Conservation (phyloP, 2,329 filamentous ascomycete genomes). For the Grosmannia clavigera region DNA sequence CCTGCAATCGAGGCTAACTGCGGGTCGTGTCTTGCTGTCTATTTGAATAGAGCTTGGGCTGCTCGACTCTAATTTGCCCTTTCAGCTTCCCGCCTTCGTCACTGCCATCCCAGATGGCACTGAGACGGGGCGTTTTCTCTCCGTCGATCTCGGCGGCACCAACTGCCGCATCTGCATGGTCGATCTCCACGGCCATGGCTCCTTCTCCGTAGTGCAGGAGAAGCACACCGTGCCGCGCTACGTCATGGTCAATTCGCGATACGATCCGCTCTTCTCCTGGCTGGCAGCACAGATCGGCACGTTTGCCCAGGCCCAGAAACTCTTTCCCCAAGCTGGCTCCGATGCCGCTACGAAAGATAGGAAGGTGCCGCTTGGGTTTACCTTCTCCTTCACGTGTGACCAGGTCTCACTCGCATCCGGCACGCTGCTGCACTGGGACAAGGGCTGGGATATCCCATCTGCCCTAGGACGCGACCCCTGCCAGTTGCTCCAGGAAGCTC, state of each 20-base stretch:
- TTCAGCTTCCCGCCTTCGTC: conserved; percentile 89
- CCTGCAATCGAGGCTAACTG: neutral
- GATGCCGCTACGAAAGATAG: conserved; percentile 41
- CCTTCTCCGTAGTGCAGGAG: conserved; percentile 81
- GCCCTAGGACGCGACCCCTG: conserved; percentile 90
- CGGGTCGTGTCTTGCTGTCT: neutral
- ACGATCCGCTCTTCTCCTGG: conserved; percentile 79
- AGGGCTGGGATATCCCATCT: conserved; percentile 91
- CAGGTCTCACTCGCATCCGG: conserved; percentile 91
- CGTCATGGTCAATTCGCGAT: conserved; percentile 77
- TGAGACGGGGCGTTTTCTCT: conserved; percentile 90
- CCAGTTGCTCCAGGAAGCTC: conserved; percentile 72
- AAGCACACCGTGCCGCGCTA: conserved; percentile 84
- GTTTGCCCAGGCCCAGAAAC: conserved; percentile 56
- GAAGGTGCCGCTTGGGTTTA: conserved; percentile 78
- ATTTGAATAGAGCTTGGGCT: neutral
- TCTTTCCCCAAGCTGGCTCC: conserved; percentile 26
- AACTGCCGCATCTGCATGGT: conserved; percentile 97
- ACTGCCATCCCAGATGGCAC: conserved; percentile 90
- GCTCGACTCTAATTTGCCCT: neutral
- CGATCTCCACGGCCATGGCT: conserved; percentile 81
- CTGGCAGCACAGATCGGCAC: conserved; percentile 79
- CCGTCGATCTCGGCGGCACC: conserved; percentile 89
- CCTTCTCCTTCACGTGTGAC: conserved; percentile 92
- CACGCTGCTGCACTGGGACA: conserved; percentile 89